A percentile compares a stretch with the other conserved stretches of the same genome.
Evolutionary conservation across 129 eudicot genomes (phyloP).

Genomic region (Erigeron canadensis): DNA sequence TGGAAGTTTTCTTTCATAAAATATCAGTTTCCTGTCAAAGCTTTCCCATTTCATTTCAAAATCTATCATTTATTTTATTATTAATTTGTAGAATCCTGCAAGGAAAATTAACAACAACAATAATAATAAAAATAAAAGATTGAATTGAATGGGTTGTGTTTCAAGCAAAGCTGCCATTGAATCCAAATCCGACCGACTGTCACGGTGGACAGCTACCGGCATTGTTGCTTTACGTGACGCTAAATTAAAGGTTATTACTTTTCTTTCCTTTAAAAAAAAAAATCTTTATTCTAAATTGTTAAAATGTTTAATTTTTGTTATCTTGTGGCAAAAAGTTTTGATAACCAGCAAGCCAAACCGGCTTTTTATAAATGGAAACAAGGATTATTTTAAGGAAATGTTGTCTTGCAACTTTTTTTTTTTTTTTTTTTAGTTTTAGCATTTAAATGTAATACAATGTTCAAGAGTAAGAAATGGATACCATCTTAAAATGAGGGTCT

Average conservation of each 20-base stretch:
- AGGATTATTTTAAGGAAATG: not conserved
- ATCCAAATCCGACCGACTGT: slow-evolving; percentile 62
- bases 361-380: not conserved
- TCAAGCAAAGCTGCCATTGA: slow-evolving; percentile 54
- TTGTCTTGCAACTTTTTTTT: no score
- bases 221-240: slow-evolving; percentile 90
- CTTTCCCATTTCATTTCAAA: no score
- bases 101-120: no score
- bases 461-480: not conserved
- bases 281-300: not conserved
- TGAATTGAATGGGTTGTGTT: slow-evolving; percentile 62
- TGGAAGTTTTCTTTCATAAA: no score
- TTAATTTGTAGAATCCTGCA: no score
- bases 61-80: no score
- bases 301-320: not conserved
- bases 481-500: not conserved
- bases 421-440: no score
- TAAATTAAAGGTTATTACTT: slow-evolving; percentile 64
- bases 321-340: not conserved
- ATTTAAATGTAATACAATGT: not conserved
- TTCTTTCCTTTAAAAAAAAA: not conserved
- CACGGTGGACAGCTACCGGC: slow-evolving; percentile 97
- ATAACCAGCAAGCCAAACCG: not conserved
- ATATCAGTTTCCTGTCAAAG: no score
- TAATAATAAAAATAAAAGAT: not conserved